Conservation (phyloP, 495 filamentous ascomycete genomes). For the Filosporella fistucella region DNA sequence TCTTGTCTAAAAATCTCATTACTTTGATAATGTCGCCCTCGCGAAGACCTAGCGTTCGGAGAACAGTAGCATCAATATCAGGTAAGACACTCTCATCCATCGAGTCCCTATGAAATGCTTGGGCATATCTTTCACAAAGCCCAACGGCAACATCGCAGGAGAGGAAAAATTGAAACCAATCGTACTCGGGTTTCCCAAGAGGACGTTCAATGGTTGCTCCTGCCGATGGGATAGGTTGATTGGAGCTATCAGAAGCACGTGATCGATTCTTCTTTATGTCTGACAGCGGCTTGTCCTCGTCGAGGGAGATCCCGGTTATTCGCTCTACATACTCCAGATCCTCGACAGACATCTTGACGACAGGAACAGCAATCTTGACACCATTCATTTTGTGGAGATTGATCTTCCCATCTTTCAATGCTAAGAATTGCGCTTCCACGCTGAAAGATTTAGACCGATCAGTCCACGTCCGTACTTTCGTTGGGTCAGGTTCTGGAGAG, state of each 20-base stretch:
- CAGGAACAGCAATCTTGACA: slow-evolving; percentile 95
- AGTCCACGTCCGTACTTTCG: slow-evolving; percentile 86
- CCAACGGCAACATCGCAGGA: slow-evolving; percentile 84
- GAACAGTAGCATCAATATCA: slow-evolving; percentile 75
- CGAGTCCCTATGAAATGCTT: slow-evolving; percentile 81
- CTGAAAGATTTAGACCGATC: slow-evolving; percentile 94
- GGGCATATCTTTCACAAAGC: slow-evolving; percentile 89
- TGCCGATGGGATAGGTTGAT: slow-evolving; percentile 15
- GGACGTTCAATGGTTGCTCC: slow-evolving; percentile 48
- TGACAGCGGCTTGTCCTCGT: slow-evolving; percentile 93
- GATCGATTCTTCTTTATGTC: slow-evolving; percentile 59
- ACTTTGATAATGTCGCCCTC: slow-evolving; percentile 96
- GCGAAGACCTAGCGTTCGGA: slow-evolving; percentile 83
- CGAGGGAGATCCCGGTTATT: slow-evolving; percentile 78
- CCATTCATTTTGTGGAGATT: slow-evolving; percentile 97
- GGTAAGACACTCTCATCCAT: slow-evolving; percentile 92
- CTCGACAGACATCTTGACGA: slow-evolving; percentile 89
- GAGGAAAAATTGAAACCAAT: slow-evolving; percentile 99
- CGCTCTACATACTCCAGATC: slow-evolving; percentile 94
- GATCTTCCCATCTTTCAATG: slow-evolving; percentile 90
- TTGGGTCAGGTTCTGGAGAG: slow-evolving; percentile 69
- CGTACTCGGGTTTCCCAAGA: slow-evolving; percentile 65
- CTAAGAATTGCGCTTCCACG: slow-evolving; percentile 95
- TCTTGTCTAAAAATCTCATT: slow-evolving; percentile 82
- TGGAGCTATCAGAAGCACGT: slow-evolving; percentile 17